Base-by-base conservation (phyloP, 768 basidiomycete species). In the Serendipita sp. region DNA sequence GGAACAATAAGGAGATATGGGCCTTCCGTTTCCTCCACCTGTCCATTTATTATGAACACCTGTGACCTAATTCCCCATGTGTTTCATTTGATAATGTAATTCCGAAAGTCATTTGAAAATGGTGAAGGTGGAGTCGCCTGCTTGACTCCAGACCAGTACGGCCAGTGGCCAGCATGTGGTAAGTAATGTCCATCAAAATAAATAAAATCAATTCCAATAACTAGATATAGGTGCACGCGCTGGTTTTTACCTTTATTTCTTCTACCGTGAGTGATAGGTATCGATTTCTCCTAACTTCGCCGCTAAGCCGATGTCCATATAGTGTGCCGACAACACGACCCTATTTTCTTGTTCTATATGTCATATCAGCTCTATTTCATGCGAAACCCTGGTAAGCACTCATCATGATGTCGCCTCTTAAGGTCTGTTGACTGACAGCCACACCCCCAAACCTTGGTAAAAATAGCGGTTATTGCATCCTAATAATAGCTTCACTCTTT, bases 221-320 rank as follows among this genome's bases (percentile, higher is more conserved):
- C 62, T 13, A n/a, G 55, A 60, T 33, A 1, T 63, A 87, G 88
- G 87, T 91, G 88, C 68, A 91, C 88, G 13, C 80, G 88, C 62
- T 91, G 89, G 89, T 91, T 85, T 72, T 75, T 91, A 36, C 89
- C 88, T 0, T 73, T 91, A 23, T 72, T 91, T 1, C 75, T 91
- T 10, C 74, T 91, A 34, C 89, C 88, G 3, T 75, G n/a, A 23
- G 55, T 60, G 55, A 60, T 33, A 4, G 34, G 8, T 64, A 60
- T 33, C 10, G 34, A n/a, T 64, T 69, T 43, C 62, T 69, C 15
- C 40, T 13, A 40, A 40, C 5, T 13, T 40, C 40, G 40, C 40
- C 13, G 40, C 40, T 40, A 13, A 40, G 40, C 40, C 5, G 5
- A 67, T 65, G 16, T 69, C 18, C n/a, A n/a, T 8, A 18, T 8